Percentiles rank a stretch among this genome's conserved stretches.
Conservation (phyloP, 2,329 filamentous ascomycete genomes). For the Colletotrichum falcatum region DNA sequence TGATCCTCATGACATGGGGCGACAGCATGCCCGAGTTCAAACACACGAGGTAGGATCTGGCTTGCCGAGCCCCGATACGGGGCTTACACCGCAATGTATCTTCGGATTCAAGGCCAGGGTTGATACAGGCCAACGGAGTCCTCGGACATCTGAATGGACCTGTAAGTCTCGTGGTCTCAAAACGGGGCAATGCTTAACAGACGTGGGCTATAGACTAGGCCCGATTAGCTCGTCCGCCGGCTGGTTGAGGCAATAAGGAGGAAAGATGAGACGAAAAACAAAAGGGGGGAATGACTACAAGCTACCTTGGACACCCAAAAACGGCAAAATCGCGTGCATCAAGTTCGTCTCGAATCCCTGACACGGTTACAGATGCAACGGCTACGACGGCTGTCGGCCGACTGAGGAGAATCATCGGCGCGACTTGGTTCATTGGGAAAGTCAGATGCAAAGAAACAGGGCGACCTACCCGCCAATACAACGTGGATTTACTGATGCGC, state of each 20-base stretch:
- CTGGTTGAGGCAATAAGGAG: neutral
- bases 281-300: neutral
- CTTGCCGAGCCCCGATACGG: neutral
- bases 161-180: neutral
- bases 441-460: neutral
- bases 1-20: neutral
- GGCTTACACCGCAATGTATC: neutral
- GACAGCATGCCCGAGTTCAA: neutral
- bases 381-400: neutral
- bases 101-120: neutral
- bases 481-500: neutral
- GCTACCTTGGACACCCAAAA: neutral
- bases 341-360: constrained; percentile 18
- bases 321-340: neutral
- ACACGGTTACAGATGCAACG: constrained; percentile 9
- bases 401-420: neutral
- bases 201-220: neutral
- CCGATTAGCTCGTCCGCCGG: neutral
- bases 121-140: neutral
- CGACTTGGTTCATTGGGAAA: neutral
- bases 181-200: neutral
- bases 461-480: neutral
- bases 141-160: neutral
- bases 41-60: neutral
- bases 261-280: constrained; percentile 1